Evolutionary conservation across 83 land plant species (phyloP).

Genomic region (Larix sibirica): DNA sequence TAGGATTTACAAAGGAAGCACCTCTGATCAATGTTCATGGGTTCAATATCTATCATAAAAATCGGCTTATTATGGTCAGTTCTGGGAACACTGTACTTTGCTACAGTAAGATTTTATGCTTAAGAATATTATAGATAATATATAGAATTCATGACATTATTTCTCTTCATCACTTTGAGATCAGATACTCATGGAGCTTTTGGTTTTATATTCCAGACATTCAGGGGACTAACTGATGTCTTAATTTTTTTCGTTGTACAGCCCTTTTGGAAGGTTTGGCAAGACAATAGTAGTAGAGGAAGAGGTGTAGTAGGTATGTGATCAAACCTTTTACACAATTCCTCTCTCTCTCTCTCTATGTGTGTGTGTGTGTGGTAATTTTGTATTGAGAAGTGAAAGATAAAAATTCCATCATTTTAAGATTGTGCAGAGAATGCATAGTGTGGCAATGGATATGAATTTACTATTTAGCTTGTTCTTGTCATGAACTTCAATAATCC

Average conservation of each 20-base stretch:
- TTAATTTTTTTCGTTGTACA: conserved; percentile 1
- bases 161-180: not conserved
- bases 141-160: not conserved
- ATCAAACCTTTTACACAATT: too few species aligned
- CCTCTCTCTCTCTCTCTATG: too few species aligned
- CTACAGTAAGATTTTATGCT: not conserved
- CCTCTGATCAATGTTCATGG: conserved; percentile 73
- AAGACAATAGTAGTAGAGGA: conserved; percentile 54
- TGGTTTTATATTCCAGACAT: not conserved
- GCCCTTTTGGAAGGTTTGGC: conserved; percentile 48
- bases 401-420: too few species aligned
- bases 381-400: too few species aligned
- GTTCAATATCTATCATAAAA: conserved; percentile 94
- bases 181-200: not conserved
- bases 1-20: conserved; percentile 95
- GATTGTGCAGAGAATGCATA: too few species aligned
- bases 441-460: too few species aligned
- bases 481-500: too few species aligned
- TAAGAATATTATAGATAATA: not conserved
- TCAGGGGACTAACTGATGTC: conserved; percentile 8
- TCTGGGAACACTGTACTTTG: not conserved
- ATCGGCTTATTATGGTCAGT: conserved; percentile 90
- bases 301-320: conserved; percentile 46
- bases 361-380: too few species aligned
- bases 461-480: too few species aligned